Base-by-base conservation (phyloP, 2,329 filamentous ascomycete species). In the Endoconidiophora laricicola region DNA sequence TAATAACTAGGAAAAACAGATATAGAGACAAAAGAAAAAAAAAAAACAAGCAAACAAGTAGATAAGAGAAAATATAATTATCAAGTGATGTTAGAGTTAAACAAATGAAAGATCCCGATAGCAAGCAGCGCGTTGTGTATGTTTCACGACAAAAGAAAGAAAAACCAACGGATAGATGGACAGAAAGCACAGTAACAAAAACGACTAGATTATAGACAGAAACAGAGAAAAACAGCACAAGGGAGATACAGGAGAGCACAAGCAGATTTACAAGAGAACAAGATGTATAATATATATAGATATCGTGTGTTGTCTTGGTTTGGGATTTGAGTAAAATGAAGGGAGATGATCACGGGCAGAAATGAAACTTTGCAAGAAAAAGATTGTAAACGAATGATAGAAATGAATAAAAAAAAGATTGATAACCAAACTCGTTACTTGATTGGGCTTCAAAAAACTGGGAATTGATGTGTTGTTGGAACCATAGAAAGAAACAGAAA, bases 101-200 rank as follows among this genome's bases (percentile, higher is more conserved):
- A 33, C 29, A 33, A 33, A 33, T 9, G 2, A 33, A 29, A 29
- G 6, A 33, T 33, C 29, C 29, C 4, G 9, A 33, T 6, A 33
- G 29, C 4, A 33, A 33, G 29, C 29, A 33, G 29, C 29, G 5
- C 29, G 29, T 33, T 33, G 29, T 9, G 29, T 33, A 9, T 33
- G 12, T 33, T 10, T 12, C 29, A 56, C 51, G 54, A 58, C 52
- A 49, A 54, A 57, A 57, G 50, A 38, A 46, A 50, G 49, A 47
- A 52, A 54, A 39, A 39, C 47, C 58, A 24, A 48, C 49, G 26
- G 49, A 50, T 24, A 48, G 47, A 48, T 54, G 52, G 37, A 48
- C 44, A 51, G 50, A 51, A 54, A 9, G 22, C n/a, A 40, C 18
- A 46, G 9, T 14, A 38, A 20, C 20, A 42, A 7, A 10, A 23